Conservation (phyloP, 75 land plant genomes). For the Gnetum montanum region DNA sequence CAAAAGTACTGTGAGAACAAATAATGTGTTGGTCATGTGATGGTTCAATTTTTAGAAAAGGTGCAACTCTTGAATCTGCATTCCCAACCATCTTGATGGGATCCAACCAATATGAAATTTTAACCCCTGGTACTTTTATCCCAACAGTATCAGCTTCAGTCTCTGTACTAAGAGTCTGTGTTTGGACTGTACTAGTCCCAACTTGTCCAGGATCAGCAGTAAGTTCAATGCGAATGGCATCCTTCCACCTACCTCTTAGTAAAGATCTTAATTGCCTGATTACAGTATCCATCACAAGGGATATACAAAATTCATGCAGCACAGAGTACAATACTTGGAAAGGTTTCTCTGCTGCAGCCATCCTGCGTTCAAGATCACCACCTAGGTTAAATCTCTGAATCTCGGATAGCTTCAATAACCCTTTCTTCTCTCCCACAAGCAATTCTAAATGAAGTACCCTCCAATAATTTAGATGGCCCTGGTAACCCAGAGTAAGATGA, state of each 20-base stretch:
- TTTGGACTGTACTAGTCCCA: slow-evolving; percentile 30
- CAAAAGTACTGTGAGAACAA: slow-evolving; percentile 67
- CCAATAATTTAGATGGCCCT: slow-evolving; percentile 85
- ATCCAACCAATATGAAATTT: slow-evolving; percentile 86
- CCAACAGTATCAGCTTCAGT: slow-evolving; percentile 55
- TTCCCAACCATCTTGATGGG: slow-evolving; percentile 30
- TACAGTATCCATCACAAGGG: slow-evolving; percentile 94
- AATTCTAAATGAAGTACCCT: slow-evolving; percentile 80
- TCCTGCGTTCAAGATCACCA: slow-evolving; percentile 93
- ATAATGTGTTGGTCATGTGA: slow-evolving; percentile 68
- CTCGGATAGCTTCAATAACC: slow-evolving; percentile 68
- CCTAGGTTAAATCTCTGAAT: slow-evolving; percentile 52
- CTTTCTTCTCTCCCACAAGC: slow-evolving; percentile 83
- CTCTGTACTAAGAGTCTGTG: slow-evolving; percentile 34
- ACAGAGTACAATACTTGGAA: slow-evolving; percentile 68
- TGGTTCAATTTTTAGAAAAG: slow-evolving; percentile 81
- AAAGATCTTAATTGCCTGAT: slow-evolving; percentile 73
- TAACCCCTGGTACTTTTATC: slow-evolving; percentile 72
- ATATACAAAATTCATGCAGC: slow-evolving; percentile 87
- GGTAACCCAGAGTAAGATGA: slow-evolving; percentile 85
- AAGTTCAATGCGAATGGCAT: slow-evolving; percentile 87
- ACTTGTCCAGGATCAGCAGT: slow-evolving; percentile 62
- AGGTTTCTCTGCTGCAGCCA: slow-evolving; percentile 87
- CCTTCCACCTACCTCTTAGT: slow-evolving; percentile 86
- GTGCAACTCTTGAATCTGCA: slow-evolving; percentile 32